Percentiles rank a stretch among this genome's conserved stretches.
Evolutionary conservation across 2,329 filamentous ascomycete genomes (phyloP).

Genomic region (Fusarium veterinarium): DNA sequence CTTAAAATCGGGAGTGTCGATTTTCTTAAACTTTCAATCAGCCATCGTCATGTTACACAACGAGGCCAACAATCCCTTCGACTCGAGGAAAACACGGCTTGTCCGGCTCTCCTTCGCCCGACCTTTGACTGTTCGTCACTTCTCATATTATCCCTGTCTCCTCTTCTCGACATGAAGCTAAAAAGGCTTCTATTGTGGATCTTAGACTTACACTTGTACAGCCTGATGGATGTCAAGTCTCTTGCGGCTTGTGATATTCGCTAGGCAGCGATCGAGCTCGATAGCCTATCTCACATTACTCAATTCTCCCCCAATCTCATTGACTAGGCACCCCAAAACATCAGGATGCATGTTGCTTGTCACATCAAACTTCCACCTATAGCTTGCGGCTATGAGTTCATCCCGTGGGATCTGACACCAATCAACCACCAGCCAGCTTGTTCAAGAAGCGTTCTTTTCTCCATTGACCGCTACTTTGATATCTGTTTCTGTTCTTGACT

Average conservation of each 20-base stretch:
- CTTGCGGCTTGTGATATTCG: background rate
- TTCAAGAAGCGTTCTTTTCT: slow-evolving; percentile 17
- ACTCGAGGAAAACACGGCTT: slow-evolving; percentile 6
- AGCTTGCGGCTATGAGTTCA: slow-evolving; percentile 6
- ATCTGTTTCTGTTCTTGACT: slow-evolving; percentile 6
- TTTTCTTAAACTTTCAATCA: background rate
- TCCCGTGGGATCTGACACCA: slow-evolving; percentile 1
- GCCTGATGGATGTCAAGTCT: background rate
- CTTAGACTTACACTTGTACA: background rate
- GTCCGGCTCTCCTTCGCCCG: background rate
- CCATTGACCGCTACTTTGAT: slow-evolving; percentile 35
- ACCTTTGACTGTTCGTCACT: background rate
- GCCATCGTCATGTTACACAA: slow-evolving; percentile 20
- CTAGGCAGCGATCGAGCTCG: background rate
- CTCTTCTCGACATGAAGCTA: slow-evolving; percentile 3
- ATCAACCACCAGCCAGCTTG: background rate
- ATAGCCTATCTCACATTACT: slow-evolving; percentile 4
- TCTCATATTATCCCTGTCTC: background rate
- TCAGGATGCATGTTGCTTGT: slow-evolving; percentile 1
- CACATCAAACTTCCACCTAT: slow-evolving; percentile 15
- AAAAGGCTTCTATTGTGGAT: slow-evolving; percentile 11
- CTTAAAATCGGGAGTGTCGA: background rate
- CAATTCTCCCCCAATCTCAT: background rate
- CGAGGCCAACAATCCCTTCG: slow-evolving; percentile 2
- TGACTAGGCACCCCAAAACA: background rate